Conservation (phyloP, 2,329 filamentous ascomycete genomes). For the Lasiodiplodia gonubiensis region DNA sequence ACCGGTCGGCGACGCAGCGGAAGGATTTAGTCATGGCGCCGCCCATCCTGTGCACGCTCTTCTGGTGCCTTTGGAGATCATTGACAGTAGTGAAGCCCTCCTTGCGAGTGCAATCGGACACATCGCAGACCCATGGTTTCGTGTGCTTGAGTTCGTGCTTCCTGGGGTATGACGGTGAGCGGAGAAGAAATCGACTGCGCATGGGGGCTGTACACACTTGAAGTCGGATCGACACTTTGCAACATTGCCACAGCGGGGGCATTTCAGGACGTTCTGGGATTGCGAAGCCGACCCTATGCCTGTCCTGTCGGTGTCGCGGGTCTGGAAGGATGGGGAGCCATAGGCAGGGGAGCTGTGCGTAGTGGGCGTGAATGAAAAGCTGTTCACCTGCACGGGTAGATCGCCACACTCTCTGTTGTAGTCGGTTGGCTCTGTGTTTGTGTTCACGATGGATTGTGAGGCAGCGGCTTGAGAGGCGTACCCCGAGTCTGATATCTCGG, state of each 20-base stretch:
- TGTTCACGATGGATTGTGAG: slow-evolving; percentile 40
- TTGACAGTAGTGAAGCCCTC: slow-evolving; percentile 80
- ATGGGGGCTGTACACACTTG: slow-evolving; percentile 39
- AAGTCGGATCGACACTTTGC: slow-evolving; percentile 45
- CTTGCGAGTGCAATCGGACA: slow-evolving; percentile 61
- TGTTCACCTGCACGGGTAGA: slow-evolving; percentile 18
- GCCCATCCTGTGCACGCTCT: slow-evolving; percentile 68
- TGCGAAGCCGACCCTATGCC: neutral
- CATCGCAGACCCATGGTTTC: slow-evolving; percentile 69
- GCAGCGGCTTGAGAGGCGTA: slow-evolving; percentile 38
- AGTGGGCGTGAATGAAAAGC: slow-evolving; percentile 12
- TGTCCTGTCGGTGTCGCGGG: slow-evolving; percentile 3
- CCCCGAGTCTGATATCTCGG: slow-evolving; percentile 43
- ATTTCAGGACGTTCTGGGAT: slow-evolving; percentile 23
- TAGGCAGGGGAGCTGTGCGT: neutral
- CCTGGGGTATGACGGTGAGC: slow-evolving; percentile 50
- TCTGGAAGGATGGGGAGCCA: neutral
- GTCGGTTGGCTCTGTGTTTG: slow-evolving; percentile 39
- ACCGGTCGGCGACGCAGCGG: slow-evolving; percentile 64
- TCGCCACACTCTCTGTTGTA: slow-evolving; percentile 19
- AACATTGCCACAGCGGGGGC: slow-evolving; percentile 35
- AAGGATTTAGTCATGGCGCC: slow-evolving; percentile 56
- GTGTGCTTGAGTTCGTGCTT: slow-evolving; percentile 76
- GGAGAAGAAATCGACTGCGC: neutral
- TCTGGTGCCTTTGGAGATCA: slow-evolving; percentile 79